Evolutionary conservation across 805 yeast species (phyloP), one percentile per base, ranked within the genome.

Genomic region (Nakazawaea populi): DNA sequence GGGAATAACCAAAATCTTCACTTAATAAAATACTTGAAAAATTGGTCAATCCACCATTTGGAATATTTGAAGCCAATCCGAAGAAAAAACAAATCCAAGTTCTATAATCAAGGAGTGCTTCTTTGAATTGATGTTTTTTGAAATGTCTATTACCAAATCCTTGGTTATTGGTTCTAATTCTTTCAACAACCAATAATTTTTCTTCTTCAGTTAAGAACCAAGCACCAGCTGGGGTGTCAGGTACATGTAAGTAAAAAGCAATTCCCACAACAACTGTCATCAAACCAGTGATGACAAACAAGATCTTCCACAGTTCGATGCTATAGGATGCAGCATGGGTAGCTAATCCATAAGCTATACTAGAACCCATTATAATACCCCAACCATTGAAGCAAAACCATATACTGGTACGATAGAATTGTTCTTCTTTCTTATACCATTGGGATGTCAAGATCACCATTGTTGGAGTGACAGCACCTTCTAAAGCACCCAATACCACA

Each of bases 231-330:
- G 89, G 88, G 24, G 52, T 50, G 38, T 52, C 54, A 39, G 59
- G 86, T 52, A 81, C 63, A 65, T 76, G 81, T 57, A 72, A 61
- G 47, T 61, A 66, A 55, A 79, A 72, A 32, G 70, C 54, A 6
- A 75, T 49, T 5, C 86, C 87, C 40, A 81, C 61, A 8, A 74
- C 58, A 5, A 82, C 64, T 4, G 88, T 82, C 58, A 79, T 70
- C 9, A 72, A 64, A 28, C 91, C 92, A 42, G 80, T 74, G 38
- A 83, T 70, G 52, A 84, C 65, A 60, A 77, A 85, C 9, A 82
- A 64, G 8, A 79, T 65, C 58, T 78, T 79, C 90, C 90, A 85
- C 5, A 51, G 73, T 3, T 67, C 72, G 6, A 81, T 65, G n/a
- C 73, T 55, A 59, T 71, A 77, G 11, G 66, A 46, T 83, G 56